These are phyloP conservation scores for Hysterium pulicare DNA, from an alignment of 2,329 filamentous ascomycete species.

Conservation along the genomic window DNA sequence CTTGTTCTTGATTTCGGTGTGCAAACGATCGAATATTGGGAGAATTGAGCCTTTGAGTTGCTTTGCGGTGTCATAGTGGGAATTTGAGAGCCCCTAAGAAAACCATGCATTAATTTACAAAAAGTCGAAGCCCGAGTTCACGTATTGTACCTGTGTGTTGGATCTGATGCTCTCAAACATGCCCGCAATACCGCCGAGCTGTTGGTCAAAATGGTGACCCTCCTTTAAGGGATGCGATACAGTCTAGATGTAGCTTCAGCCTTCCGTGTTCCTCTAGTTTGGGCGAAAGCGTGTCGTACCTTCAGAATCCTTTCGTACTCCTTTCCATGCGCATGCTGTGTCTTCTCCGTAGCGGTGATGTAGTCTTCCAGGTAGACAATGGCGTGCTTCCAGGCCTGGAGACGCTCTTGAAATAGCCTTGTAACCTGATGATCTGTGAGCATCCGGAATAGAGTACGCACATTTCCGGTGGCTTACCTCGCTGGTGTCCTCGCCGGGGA, in stretches of 20 bases:
- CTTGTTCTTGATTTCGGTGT: slow-evolving; percentile 97
- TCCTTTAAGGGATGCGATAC: slow-evolving; percentile 83
- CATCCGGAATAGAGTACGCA: slow-evolving; percentile 5
- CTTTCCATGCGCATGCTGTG: slow-evolving; percentile 80
- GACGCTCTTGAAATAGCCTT: slow-evolving; percentile 74
- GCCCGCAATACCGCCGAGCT: slow-evolving; percentile 78
- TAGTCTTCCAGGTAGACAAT: slow-evolving; percentile 91
- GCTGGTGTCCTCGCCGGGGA: slow-evolving; percentile 49
- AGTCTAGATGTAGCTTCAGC: too few relatives aligned
- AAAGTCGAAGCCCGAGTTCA: too few relatives aligned
- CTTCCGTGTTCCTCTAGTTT: too few relatives aligned
- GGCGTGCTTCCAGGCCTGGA: slow-evolving; percentile 95
- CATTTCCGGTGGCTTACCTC: slow-evolving; percentile 28
- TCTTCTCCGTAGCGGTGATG: slow-evolving; percentile 77
- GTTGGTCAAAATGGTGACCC: slow-evolving; percentile 89
- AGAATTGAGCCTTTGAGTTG: slow-evolving; percentile 81
- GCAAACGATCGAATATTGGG: slow-evolving; percentile 83
- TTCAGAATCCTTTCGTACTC: slow-evolving; percentile 95
- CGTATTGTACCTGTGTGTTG: slow-evolving; percentile 77
- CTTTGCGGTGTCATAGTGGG: slow-evolving; percentile 88
- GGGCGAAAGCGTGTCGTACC: slow-evolving; percentile 42
- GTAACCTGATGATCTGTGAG: slow-evolving; percentile 34
- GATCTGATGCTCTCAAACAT: slow-evolving; percentile 92
- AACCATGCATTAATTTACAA: too few relatives aligned
- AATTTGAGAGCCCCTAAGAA: slow-evolving; percentile 72